phyloP scores from a whole-genome alignment of 306 rosid species.

The Dalbergia cultrata region DNA sequence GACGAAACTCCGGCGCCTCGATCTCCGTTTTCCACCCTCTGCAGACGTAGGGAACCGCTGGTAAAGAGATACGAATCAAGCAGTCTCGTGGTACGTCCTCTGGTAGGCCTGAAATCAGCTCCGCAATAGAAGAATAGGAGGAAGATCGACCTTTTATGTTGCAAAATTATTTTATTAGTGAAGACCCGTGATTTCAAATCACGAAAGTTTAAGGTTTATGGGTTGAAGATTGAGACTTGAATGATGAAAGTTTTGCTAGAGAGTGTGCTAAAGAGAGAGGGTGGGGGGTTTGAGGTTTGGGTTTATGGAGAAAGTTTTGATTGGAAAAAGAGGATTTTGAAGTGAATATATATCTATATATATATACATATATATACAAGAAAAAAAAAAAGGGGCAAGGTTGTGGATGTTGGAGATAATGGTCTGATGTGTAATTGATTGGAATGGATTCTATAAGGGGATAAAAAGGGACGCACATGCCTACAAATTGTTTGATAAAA shows the following conservation, averaged over 20 bases:
- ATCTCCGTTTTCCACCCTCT: constrained; percentile 68
- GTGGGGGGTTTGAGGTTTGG: not conserved
- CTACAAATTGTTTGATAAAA: too few species aligned
- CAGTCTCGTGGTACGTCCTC: constrained; percentile 76
- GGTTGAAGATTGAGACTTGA: constrained; percentile 8
- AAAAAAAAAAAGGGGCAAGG: too few species aligned
- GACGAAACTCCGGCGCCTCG: constrained; percentile 67
- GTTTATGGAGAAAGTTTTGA: not conserved
- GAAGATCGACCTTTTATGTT: not conserved
- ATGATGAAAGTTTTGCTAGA: not conserved
- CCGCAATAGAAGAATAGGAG: constrained; percentile 48
- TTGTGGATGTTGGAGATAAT: not conserved
- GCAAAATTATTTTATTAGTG: not conserved
- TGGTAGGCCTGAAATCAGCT: constrained; percentile 73
- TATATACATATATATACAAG: too few species aligned
- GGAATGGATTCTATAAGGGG: constrained; percentile 1
- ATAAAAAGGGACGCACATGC: constrained; percentile 14
- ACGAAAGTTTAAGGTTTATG: not conserved
- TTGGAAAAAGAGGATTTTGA: not conserved
- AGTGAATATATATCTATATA: not conserved
- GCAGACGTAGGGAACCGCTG: constrained; percentile 55
- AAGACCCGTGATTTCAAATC: not conserved
- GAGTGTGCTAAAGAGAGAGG: not conserved
- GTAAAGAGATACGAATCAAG: constrained; percentile 56
- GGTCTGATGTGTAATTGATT: not conserved